Evolutionary conservation across 805 yeast species (phyloP), one percentile per base, ranked within the genome.

Genomic region (Saccharomycopsis lassenensis): DNA sequence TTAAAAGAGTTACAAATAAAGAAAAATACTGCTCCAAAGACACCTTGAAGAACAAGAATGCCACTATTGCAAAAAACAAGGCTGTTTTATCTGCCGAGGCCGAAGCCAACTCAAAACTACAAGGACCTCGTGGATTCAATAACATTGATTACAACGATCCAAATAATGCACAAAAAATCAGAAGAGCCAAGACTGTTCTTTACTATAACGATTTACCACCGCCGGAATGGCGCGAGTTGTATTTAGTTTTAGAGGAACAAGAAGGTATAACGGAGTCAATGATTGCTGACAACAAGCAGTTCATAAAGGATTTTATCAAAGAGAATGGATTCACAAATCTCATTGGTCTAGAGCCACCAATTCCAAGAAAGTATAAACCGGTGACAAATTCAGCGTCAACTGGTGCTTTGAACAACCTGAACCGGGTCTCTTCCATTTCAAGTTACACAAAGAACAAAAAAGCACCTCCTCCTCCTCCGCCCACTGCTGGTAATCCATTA

Each of bases 21-120:
- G 79, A 76, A 38, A 89, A 85, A 55, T 75, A 86, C 56, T 97
- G 81, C 1, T 78, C 93, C 22, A 86, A 82, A 57, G 81, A 78
- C 41, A 91, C 98, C 0, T 63, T 76, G 10, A 76, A 74, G 51
- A 91, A 89, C 59, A 85, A 82, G 49, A 84, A 83, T 49, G 95
- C 96, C 3, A 71, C 87, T 46, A 91, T 87, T 7, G 61, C 84
- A 54, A 75, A 78, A 54, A 75, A 71, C 50, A 62, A 62, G 44
- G 11, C 57, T 59, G 7, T 51, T 47, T 31, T 41, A 12, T 37
- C 41, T 24, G 41, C 35, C 16, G 39, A 41, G 17, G 25, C 15
- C 18, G 28, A 29, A 21, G 44, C 47, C 8, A 37, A 32, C 2
- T 59, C 57, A 8, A 63, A 64, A 5, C n/a, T n/a, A n/a, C n/a